Percentiles rank a stretch among this genome's conserved stretches.
These are phyloP conservation scores for Coelastrella sp. DNA, from an alignment of 139 green algal genomes.

Conservation along the genomic window DNA sequence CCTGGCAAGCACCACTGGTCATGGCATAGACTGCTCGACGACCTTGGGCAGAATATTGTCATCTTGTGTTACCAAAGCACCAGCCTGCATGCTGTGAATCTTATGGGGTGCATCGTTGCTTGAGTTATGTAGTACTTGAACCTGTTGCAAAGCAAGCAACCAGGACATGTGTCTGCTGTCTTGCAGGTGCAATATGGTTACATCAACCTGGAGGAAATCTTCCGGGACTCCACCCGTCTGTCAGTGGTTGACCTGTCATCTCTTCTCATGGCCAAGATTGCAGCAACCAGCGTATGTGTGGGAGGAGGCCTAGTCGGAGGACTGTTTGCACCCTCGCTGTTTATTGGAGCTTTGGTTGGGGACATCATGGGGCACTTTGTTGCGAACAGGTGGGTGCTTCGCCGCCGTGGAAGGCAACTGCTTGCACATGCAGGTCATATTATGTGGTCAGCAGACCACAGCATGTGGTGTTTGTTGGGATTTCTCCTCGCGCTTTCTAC, in stretches of 20 bases:
- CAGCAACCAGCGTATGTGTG: conserved; percentile 84
- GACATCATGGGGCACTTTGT: conserved; percentile 58
- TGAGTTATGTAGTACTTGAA: too few relatives aligned
- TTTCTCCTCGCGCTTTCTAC: background rate
- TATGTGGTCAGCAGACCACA: too few relatives aligned
- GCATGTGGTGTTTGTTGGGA: background rate
- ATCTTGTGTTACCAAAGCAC: too few relatives aligned
- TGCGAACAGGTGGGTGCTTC: conserved; percentile 16
- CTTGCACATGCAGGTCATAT: too few relatives aligned
- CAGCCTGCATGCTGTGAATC: too few relatives aligned
- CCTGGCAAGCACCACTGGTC: too few relatives aligned
- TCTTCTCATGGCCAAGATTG: conserved; percentile 92
- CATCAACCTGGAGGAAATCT: conserved; percentile 74
- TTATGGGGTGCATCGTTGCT: too few relatives aligned
- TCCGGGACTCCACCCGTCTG: conserved; percentile 62
- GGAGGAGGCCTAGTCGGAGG: conserved; percentile 90
- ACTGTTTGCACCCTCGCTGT: conserved; percentile 96
- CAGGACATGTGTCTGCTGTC: background rate
- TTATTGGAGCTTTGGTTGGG: conserved; percentile 85
- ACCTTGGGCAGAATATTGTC: too few relatives aligned
- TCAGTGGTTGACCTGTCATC: conserved; percentile 54
- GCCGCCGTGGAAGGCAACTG: too few relatives aligned
- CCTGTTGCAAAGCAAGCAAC: too few relatives aligned
- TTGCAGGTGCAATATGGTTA: conserved; percentile 74
- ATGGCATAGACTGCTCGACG: too few relatives aligned